Base-by-base conservation (phyloP, 2,329 filamentous ascomycete species). In the Xylaria sp. region DNA sequence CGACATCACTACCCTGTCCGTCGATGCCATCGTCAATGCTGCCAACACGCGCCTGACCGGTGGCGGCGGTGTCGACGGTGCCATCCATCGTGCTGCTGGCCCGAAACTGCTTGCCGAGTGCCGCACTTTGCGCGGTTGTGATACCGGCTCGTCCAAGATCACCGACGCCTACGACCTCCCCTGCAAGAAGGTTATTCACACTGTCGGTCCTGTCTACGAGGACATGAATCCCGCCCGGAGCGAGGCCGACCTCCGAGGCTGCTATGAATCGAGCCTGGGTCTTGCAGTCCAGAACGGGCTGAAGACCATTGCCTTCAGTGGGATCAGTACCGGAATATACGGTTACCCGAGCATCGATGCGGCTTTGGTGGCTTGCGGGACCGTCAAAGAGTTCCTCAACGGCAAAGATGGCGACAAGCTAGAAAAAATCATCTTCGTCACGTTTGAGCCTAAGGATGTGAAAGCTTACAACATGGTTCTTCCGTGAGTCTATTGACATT, bases 21-120 rank as follows among this genome's bases (percentile, higher is more conserved):
- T 92, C 42, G 90, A 92, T 67, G 88, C 89, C 60, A 94, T 97
- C 63, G 92, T 97, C 71, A 97, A 97, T 71, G 93, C 94, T 1
- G 93, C 94, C 41, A 97, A 97, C 71, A 74, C 73, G 8, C 81
- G 80, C 1, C 83, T 97, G 0, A 79, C 89, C 0, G 92, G 92
- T 50, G 94, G 94, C 48, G 91, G 92, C n/a, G 94, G 94, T 34
- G 92, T 97, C 16, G 89, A 92, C 67, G 89, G 88, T 39, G 89
- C 92, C 22, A 97, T 97, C 64, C 94, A 97, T 71, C 73, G 81
- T 24, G 91, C 88, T 39, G 93, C 94, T 1, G 94, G 94, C 0
- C 82, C 75, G 0, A 71, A 72, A 0, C 82, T 97, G 0, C 60
- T 86, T 18, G 67, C 76, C 7, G 93, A 94, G 75, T 97, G 93